A percentile compares a stretch with the other conserved stretches of the same genome.
Evolutionary conservation across 169 alveolate genomes (phyloP).

Genomic region (Eimeria tenella): DNA sequence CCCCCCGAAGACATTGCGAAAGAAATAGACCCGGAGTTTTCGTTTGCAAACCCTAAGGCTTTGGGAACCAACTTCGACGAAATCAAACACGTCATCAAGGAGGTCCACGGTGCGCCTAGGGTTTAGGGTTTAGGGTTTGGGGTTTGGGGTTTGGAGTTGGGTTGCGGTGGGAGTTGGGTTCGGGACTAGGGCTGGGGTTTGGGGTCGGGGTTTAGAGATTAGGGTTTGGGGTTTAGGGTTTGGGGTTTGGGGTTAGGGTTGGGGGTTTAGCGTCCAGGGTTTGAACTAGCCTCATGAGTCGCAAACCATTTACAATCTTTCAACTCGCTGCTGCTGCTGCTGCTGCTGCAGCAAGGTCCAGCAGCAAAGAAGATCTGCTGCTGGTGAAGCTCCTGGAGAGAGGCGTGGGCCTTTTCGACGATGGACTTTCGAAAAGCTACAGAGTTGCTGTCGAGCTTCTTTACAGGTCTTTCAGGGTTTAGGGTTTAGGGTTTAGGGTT

Average conservation of each 20-base stretch:
- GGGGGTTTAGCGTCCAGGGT: not conserved
- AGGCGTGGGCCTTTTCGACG: constrained; percentile 95
- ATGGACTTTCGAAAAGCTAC: constrained; percentile 84
- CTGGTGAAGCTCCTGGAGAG: constrained; percentile 89
- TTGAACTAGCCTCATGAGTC: too few species aligned
- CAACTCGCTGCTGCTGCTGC: not conserved
- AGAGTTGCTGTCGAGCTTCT: constrained; percentile 88
- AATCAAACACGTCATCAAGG: not conserved
- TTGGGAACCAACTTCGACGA: constrained; percentile 65
- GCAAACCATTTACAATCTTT: not conserved
- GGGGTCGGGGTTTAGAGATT: not conserved
- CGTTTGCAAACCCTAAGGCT: constrained; percentile 81
- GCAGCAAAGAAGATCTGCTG: not conserved
- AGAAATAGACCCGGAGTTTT: constrained; percentile 92
- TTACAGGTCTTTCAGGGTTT: constrained; percentile 78
- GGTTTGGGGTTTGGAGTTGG: too few species aligned
- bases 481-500: not conserved
- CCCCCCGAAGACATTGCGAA: constrained; percentile 92
- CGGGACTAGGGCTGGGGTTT: not conserved
- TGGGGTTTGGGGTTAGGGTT: not conserved
- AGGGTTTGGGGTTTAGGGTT: too few species aligned
- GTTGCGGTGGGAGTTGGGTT: too few species aligned
- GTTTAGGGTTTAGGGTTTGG: too few species aligned
- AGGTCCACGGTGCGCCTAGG: not conserved
- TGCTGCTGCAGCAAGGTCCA: not conserved